Percentiles rank a stretch among this genome's conserved stretches.
phyloP scores from a whole-genome alignment of 345 rosid genomes.

The Rhodamnia rubescens region DNA sequence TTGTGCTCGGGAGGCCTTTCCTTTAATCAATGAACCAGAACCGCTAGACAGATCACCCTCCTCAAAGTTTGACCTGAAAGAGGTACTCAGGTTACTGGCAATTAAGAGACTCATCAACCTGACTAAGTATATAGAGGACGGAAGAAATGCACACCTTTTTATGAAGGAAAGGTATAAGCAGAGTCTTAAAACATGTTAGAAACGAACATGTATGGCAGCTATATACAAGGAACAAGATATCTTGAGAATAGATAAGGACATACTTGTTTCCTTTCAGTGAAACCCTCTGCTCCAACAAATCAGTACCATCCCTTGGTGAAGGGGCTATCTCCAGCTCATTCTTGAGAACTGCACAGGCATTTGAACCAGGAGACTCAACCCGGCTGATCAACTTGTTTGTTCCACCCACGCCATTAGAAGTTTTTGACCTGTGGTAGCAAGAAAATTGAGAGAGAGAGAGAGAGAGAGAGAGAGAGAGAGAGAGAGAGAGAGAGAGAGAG shows the following conservation, averaged over 20 bases:
- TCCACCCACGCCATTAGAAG: slow-evolving; percentile 48
- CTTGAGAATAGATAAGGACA: slow-evolving; percentile 5
- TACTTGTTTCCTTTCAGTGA: slow-evolving; percentile 64
- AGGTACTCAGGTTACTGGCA: not conserved
- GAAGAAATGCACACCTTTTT: not conserved
- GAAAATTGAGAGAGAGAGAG: not conserved
- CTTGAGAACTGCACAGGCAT: slow-evolving; percentile 36
- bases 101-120: not conserved
- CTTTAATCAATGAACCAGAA: slow-evolving; percentile 47
- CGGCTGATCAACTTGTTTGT: slow-evolving; percentile 52
- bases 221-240: not conserved
- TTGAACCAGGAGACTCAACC: slow-evolving; percentile 53
- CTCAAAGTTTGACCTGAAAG: slow-evolving; percentile 44
- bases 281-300: slow-evolving; percentile 42
- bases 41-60: slow-evolving; percentile 42
- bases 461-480: not conserved
- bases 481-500: not conserved
- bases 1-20: slow-evolving; percentile 56
- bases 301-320: slow-evolving; percentile 43
- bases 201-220: not conserved
- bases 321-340: slow-evolving; percentile 48
- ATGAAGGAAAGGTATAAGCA: not conserved
- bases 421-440: slow-evolving; percentile 50
- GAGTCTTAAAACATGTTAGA: not conserved
- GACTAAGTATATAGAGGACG: not conserved